A percentile compares a stretch with the other conserved stretches of the same genome.
Conservation (phyloP, 306 rosid species). For the Cucurbita ficifolia region DNA sequence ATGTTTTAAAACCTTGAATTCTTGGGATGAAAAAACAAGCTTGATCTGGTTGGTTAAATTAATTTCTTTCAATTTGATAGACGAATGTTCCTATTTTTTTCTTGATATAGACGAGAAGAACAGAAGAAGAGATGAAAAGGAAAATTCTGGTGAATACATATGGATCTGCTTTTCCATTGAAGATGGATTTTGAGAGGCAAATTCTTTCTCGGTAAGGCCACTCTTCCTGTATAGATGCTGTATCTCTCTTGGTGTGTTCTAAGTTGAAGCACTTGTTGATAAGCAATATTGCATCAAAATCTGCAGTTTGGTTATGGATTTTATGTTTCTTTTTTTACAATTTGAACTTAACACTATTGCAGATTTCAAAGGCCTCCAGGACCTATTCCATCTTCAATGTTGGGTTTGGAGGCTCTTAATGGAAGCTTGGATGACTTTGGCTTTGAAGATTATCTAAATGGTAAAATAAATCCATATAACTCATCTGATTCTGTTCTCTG, state of each 20-base stretch:
- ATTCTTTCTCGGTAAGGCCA: constrained; percentile 50
- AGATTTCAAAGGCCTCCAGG: constrained; percentile 82
- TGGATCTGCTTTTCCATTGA: constrained; percentile 70
- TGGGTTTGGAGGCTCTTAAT: constrained; percentile 63
- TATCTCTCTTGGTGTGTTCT: background rate
- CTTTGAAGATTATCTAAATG: constrained; percentile 69
- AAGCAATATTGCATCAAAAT: background rate
- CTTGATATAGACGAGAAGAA: constrained; percentile 21
- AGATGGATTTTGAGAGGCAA: constrained; percentile 66
- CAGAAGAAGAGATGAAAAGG: constrained; percentile 41
- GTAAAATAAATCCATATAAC: constrained; percentile 18
- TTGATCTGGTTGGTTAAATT: background rate
- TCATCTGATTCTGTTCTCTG: background rate
- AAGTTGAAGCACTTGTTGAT: background rate
- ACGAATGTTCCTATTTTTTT: background rate
- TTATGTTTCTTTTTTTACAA: background rate
- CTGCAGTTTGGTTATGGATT: background rate
- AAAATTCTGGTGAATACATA: constrained; percentile 41
- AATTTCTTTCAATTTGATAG: background rate
- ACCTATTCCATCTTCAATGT: constrained; percentile 43
- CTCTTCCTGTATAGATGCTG: background rate
- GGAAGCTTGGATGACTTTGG: constrained; percentile 61
- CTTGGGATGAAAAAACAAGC: background rate
- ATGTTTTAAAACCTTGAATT: no score
- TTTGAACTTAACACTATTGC: constrained; percentile 5